Percentiles rank a stretch among this genome's conserved stretches.
Evolutionary conservation across 2,329 filamentous ascomycete species (phyloP).

Genomic region (Fusarium tanahbumbuense): DNA sequence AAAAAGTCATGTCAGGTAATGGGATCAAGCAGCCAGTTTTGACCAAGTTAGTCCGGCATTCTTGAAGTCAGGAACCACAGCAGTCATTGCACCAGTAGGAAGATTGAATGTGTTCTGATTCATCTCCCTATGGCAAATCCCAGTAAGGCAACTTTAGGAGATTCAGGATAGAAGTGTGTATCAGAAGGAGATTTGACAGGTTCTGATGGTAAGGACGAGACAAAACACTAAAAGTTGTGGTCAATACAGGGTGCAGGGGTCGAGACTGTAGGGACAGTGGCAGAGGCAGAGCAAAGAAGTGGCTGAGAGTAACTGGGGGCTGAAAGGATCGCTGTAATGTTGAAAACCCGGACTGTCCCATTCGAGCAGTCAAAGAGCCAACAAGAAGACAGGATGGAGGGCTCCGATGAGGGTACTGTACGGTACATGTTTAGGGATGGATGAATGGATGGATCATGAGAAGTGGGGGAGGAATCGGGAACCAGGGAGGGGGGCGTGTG

Average conservation of each 20-base stretch:
- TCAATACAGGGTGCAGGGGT: slow-evolving; percentile 24
- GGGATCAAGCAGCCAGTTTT: slow-evolving; percentile 21
- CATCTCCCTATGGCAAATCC: slow-evolving; percentile 54
- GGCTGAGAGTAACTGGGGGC: slow-evolving; percentile 31
- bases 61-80: slow-evolving; percentile 36
- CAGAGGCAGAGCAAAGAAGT: slow-evolving; percentile 35
- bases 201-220: slow-evolving; percentile 28
- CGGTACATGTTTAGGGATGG: slow-evolving; percentile 25
- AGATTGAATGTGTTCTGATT: slow-evolving; percentile 54
- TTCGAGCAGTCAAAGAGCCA: slow-evolving; percentile 34
- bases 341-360: slow-evolving; percentile 28
- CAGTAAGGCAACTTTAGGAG: slow-evolving; percentile 27
- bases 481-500: slow-evolving; percentile 42
- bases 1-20: slow-evolving; percentile 10
- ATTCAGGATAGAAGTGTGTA: slow-evolving; percentile 51
- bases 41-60: slow-evolving; percentile 33
- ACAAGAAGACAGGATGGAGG: slow-evolving; percentile 42
- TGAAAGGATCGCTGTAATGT: slow-evolving; percentile 14
- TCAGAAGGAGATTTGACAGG: slow-evolving; percentile 55
- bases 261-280: slow-evolving; percentile 10
- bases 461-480: slow-evolving; percentile 44
- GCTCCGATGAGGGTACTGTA: slow-evolving; percentile 29
- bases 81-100: slow-evolving; percentile 51
- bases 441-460: slow-evolving; percentile 40
- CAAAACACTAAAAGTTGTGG: slow-evolving; percentile 20